These are phyloP conservation scores for Colletotrichum sp. DNA, from an alignment of 2,329 filamentous ascomycete genomes.

Conservation along the genomic window DNA sequence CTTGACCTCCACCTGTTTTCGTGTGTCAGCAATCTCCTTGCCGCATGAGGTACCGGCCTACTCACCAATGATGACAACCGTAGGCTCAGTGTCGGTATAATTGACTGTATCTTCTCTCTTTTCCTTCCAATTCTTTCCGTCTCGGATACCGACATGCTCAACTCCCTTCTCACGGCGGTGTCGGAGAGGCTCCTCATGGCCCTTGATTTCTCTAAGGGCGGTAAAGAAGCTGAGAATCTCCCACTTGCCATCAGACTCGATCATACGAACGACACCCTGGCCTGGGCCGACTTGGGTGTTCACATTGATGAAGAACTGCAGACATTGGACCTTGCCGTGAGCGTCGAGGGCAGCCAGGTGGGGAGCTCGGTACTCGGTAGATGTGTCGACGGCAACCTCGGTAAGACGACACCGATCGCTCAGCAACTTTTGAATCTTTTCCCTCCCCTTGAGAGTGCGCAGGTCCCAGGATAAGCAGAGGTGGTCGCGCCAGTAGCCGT, in stretches of 20 bases:
- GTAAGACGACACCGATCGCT: constrained; percentile 35
- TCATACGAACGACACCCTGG: constrained; percentile 59
- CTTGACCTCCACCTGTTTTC: constrained; percentile 47
- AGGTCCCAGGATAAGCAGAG: constrained; percentile 62
- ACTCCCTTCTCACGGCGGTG: constrained; percentile 53
- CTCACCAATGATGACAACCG: constrained; percentile 25
- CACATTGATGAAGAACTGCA: constrained; percentile 62
- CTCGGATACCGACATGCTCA: constrained; percentile 50
- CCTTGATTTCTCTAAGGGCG: constrained; percentile 50
- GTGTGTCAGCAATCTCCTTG: not conserved
- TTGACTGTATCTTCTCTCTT: constrained; percentile 16
- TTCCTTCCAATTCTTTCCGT: constrained; percentile 26
- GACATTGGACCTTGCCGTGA: constrained; percentile 50
- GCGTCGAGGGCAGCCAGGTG: constrained; percentile 52
- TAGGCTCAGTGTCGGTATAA: constrained; percentile 15
- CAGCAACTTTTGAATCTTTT: constrained; percentile 45
- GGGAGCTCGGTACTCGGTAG: constrained; percentile 48
- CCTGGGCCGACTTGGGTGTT: constrained; percentile 60
- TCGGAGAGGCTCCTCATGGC: constrained; percentile 48
- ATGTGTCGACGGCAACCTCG: constrained; percentile 50
- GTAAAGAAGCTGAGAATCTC: constrained; percentile 65
- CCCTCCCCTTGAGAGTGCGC: constrained; percentile 45
- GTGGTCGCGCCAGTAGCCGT: constrained; percentile 65
- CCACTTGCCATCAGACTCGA: constrained; percentile 43
- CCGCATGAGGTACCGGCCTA: not conserved